Evolutionary conservation across 495 filamentous ascomycete genomes (phyloP), one percentile per base, ranked within the genome.

Genomic region (Xylaria telfairii): DNA sequence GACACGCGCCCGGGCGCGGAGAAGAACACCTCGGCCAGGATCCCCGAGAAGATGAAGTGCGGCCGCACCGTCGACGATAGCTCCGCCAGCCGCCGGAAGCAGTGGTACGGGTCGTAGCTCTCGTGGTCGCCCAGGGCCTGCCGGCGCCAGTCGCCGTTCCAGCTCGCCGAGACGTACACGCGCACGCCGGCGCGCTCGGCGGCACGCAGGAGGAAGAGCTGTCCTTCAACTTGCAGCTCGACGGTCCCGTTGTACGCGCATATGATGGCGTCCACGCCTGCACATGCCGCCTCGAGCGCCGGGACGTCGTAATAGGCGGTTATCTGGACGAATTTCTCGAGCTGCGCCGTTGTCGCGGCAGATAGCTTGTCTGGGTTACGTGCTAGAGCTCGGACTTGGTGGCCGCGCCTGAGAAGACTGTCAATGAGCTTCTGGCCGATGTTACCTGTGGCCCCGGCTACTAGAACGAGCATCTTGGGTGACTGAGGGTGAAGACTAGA

Each of bases 201-300:
- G 1, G 75, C 75, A n/a, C 75, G 77, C n/a, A 80, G 65, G 7
- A 80, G 75, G 12, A 80, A 64, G 26, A 79, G 70, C 41, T 80
- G 75, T 0, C 72, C 78, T 46, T 80, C 76, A 19, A 80, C 66
- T 1, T 72, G 64, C 17, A 76, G 69, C 24, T 72, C 75, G 1
- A 75, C 77, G 17, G 49, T 63, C 28, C 53, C 60, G 41, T 44
- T 65, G 53, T 76, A 76, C 34, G 76, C 73, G 57, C 66, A 71
- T 37, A 80, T 71, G 4, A 80, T 56, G 26, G 76, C 77, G 57
- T 79, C 77, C 47, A 76, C 78, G 26, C 69, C 69, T 2, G 64
- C 68, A 42, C 69, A 69, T 10, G 70, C 75, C 15, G 49, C 39
- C 13, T 77, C 73, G 41, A 80, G 61, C 13, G 76, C 71, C 5